Percentiles rank a stretch among this genome's conserved stretches.
Conservation (phyloP, 2,329 filamentous ascomycete species). For the Pseudogymnoascus sp. region DNA sequence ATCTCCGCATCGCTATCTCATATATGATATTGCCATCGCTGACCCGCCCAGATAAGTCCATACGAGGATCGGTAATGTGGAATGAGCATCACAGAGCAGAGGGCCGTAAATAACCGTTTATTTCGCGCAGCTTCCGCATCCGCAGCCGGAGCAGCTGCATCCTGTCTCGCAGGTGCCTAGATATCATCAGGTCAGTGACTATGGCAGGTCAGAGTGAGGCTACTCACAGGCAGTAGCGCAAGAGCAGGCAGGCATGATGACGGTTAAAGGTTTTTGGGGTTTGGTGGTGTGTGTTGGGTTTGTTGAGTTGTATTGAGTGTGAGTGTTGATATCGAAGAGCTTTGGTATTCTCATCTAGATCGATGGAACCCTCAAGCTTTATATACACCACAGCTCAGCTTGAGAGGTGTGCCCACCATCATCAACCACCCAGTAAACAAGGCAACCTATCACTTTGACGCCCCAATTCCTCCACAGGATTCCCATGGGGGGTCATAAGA, state of each 20-base stretch:
- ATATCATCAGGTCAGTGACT: not conserved
- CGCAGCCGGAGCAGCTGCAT: not conserved
- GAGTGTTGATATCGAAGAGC: not conserved
- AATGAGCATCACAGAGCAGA: not conserved
- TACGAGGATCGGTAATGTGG: not conserved
- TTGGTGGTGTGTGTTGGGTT: constrained; percentile 4
- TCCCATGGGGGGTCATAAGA: not conserved
- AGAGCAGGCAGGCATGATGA: not conserved
- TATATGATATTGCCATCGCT: not conserved
- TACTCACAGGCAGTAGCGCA: not conserved
- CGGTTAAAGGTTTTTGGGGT: not conserved
- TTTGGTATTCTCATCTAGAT: not conserved
- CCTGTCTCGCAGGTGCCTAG: not conserved
- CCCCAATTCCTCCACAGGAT: not conserved
- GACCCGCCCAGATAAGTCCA: not conserved
- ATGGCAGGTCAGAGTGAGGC: not conserved
- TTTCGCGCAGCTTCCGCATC: not conserved
- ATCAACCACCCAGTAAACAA: not conserved
- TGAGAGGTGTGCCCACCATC: not conserved
- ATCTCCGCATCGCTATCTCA: not conserved
- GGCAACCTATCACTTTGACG: not conserved
- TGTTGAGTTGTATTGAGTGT: not conserved
- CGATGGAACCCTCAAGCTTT: not conserved
- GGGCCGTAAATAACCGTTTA: not conserved
- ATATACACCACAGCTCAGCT: not conserved